Percentiles rank a stretch among this genome's conserved stretches.
Evolutionary conservation across 2,329 filamentous ascomycete species (phyloP).

Genomic region (Leptographium wingfieldii): DNA sequence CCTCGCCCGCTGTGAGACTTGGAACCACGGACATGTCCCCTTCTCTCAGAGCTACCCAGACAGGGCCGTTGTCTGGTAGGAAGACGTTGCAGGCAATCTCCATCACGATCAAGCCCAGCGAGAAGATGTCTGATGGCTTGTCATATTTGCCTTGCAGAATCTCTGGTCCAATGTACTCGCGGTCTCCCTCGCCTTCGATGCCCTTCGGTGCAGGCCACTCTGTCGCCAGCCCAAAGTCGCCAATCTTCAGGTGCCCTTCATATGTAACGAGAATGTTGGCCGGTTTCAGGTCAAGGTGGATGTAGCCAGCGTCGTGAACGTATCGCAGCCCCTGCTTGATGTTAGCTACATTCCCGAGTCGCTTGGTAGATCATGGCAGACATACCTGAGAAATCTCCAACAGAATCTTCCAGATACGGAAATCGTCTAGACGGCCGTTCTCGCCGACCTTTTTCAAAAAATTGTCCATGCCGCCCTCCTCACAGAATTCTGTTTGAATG

Average conservation of each 20-base stretch:
- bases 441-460: conserved; percentile 76
- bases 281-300: conserved; percentile 76
- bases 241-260: conserved; percentile 73
- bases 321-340: conserved; percentile 64
- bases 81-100: conserved; percentile 92
- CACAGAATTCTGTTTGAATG: conserved; percentile 95
- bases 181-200: conserved; percentile 85
- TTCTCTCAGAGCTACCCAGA: conserved; percentile 80
- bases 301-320: conserved; percentile 78
- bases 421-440: conserved; percentile 84
- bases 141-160: conserved; percentile 77
- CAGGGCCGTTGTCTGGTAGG: conserved; percentile 81
- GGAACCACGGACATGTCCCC: conserved; percentile 85
- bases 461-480: conserved; percentile 78
- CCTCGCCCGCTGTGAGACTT: conserved; percentile 69
- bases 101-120: conserved; percentile 84
- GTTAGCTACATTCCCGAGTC: conserved; percentile 7
- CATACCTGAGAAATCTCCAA: conserved; percentile 73
- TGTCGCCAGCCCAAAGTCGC: conserved; percentile 74
- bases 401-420: conserved; percentile 96
- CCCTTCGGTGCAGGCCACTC: conserved; percentile 61
- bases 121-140: conserved; percentile 87
- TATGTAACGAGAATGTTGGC: conserved; percentile 75
- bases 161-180: conserved; percentile 91
- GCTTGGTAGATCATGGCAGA: not conserved